These are phyloP conservation scores for Erysimum cheiri DNA, from an alignment of 441 rosid species.

Conservation along the genomic window DNA sequence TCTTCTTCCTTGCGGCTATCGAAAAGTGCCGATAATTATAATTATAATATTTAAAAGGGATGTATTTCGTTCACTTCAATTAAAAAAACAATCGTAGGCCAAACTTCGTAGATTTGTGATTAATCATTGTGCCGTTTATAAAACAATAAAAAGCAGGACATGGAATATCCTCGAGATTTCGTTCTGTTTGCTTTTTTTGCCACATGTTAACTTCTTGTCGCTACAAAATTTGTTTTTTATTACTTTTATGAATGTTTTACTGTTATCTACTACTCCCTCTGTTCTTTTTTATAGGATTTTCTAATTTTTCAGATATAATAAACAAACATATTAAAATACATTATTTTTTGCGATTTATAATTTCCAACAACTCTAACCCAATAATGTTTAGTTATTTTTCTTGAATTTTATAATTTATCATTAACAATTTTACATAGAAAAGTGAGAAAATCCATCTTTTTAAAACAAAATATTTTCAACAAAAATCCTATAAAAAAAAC, in stretches of 20 bases:
- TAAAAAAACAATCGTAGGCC: slow-evolving; percentile 21
- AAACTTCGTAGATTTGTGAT: slow-evolving; percentile 40
- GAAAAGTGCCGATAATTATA: slow-evolving; percentile 30
- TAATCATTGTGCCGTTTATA: slow-evolving; percentile 44
- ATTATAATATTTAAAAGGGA: background rate
- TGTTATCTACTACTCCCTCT: background rate
- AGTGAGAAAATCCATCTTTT: no score
- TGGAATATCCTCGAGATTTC: slow-evolving; percentile 45
- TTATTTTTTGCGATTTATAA: no score
- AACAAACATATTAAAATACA: no score
- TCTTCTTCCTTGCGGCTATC: slow-evolving; percentile 41
- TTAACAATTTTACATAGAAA: no score
- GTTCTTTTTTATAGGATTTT: no score
- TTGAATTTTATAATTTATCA: no score
- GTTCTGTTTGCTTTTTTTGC: slow-evolving; percentile 43
- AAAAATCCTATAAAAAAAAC: no score
- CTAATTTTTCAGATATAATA: no score
- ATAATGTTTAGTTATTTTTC: no score
- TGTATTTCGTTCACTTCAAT: slow-evolving; percentile 3
- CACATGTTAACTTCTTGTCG: slow-evolving; percentile 46
- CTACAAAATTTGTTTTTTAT: background rate
- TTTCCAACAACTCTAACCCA: no score
- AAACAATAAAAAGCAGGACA: slow-evolving; percentile 41
- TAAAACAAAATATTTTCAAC: no score
- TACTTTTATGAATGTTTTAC: slow-evolving; percentile 14